Conservation (phyloP, 352 stramenopile genomes). For the Blastocystis hominis region DNA sequence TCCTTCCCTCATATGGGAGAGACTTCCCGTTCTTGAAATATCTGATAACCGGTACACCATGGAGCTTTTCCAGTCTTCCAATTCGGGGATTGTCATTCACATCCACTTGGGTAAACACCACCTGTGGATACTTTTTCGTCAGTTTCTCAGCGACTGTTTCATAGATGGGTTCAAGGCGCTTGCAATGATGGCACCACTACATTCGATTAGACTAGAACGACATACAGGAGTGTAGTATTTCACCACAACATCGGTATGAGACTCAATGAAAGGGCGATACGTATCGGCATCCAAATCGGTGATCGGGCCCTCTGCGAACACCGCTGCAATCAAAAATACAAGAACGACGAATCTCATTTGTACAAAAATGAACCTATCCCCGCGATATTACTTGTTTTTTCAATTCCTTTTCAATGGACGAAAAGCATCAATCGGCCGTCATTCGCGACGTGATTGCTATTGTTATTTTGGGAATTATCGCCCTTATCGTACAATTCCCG, state of each 20-base stretch:
- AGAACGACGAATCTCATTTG: not conserved
- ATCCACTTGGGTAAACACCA: constrained; percentile 24
- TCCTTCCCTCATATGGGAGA: not conserved
- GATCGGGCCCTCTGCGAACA: not conserved
- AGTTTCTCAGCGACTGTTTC: not conserved
- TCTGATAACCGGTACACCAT: constrained; percentile 6
- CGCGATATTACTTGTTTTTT: not conserved
- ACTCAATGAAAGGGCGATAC: not conserved
- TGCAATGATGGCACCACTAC: not conserved
- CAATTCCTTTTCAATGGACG: not conserved
- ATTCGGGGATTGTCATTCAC: constrained; percentile 6
- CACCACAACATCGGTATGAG: constrained; percentile 12
- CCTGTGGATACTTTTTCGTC: not conserved
- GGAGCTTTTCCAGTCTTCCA: not conserved
- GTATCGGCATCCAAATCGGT: not conserved
- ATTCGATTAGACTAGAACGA: not conserved
- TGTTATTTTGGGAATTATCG: not conserved
- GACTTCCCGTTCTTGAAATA: constrained; percentile 44
- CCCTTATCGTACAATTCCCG: not conserved
- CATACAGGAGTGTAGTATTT: constrained; percentile 16
- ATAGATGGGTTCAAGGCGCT: not conserved
- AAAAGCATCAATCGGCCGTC: not conserved
- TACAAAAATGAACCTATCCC: not conserved
- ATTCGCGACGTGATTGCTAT: not conserved
- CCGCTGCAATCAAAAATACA: not conserved